These are phyloP conservation scores for Cordyceps farinosa DNA, from an alignment of 2,329 filamentous ascomycete genomes.

Conservation along the genomic window DNA sequence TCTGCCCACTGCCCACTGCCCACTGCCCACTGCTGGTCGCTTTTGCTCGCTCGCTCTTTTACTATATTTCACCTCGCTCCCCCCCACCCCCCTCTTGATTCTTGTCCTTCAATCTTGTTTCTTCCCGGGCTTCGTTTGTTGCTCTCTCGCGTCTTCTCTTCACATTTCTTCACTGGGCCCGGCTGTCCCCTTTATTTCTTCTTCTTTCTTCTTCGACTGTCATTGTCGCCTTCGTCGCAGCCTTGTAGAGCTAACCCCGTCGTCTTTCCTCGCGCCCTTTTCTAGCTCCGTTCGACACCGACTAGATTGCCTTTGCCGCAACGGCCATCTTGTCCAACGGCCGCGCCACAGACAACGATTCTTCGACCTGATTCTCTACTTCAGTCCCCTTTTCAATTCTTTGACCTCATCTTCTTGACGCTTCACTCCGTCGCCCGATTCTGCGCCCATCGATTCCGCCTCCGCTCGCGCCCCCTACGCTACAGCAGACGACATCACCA, in stretches of 20 bases:
- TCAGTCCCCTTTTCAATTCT: neutral
- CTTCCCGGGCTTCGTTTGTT: conserved; percentile 18
- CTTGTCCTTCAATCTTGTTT: conserved; percentile 20
- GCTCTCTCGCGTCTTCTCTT: conserved; percentile 17
- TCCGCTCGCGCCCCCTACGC: conserved; percentile 32
- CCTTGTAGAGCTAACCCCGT: conserved; percentile 24
- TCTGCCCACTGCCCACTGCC: neutral
- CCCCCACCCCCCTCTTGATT: conserved; percentile 22
- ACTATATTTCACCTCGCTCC: conserved; percentile 26
- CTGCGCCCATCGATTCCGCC: conserved; percentile 25
- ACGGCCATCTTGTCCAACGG: neutral
- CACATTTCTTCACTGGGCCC: conserved; percentile 22
- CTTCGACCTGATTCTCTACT: neutral
- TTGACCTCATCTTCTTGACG: conserved; percentile 2
- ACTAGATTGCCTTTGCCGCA: neutral
- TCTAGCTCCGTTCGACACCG: conserved; percentile 17
- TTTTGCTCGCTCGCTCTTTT: conserved; percentile 17
- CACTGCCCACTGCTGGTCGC: neutral
- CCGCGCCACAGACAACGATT: neutral
- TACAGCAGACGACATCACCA: conserved; percentile 34
- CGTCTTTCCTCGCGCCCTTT: conserved; percentile 22
- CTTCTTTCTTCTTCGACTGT: conserved; percentile 26
- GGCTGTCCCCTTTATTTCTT: conserved; percentile 30
- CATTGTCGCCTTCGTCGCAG: conserved; percentile 4
- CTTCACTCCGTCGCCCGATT: conserved; percentile 17